These are phyloP conservation scores for Jackrogersella minutella DNA, from an alignment of 495 filamentous ascomycete genomes.

Conservation along the genomic window DNA sequence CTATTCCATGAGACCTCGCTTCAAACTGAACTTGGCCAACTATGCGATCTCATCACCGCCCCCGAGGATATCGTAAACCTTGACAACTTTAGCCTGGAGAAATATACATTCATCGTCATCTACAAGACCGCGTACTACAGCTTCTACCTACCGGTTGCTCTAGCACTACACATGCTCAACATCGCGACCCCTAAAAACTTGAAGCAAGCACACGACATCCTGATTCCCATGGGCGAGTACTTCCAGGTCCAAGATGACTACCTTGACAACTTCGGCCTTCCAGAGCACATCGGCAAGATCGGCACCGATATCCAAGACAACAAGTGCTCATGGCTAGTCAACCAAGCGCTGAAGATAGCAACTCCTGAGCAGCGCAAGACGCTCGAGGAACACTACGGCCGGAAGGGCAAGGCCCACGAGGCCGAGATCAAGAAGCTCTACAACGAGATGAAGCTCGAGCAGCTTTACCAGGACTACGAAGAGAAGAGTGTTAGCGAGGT, in stretches of 20 bases:
- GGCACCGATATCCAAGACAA: conserved; percentile 99
- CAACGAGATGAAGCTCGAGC: conserved; percentile 81
- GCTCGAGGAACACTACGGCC: conserved; percentile 86
- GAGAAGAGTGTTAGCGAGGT: conserved; percentile 81
- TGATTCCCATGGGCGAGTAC: conserved; percentile 98
- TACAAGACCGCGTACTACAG: conserved; percentile 99
- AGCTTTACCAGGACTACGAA: conserved; percentile 86
- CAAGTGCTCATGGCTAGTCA: conserved; percentile 98
- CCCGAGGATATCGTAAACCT: conserved; percentile 92
- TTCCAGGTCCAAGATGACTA: conserved; percentile 99
- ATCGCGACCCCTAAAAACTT: conserved; percentile 85
- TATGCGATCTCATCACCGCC: conserved; percentile 92
- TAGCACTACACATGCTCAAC: conserved; percentile 82
- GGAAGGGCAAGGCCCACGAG: conserved; percentile 83
- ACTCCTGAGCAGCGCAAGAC: conserved; percentile 82
- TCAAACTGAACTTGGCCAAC: conserved; percentile 94
- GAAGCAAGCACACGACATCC: conserved; percentile 83
- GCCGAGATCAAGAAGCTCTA: conserved; percentile 86
- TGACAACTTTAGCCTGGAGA: conserved; percentile 90
- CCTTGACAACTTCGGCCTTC: conserved; percentile 94
- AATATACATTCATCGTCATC: conserved; percentile 98
- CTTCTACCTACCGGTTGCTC: conserved; percentile 97
- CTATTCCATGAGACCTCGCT: conserved; percentile 93
- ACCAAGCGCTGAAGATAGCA: conserved; percentile 83
- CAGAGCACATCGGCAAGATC: conserved; percentile 93